These are phyloP conservation scores for Cutaneotrichosporon sp. DNA, from an alignment of 1,284 basidiomycete genomes.

Conservation along the genomic window DNA sequence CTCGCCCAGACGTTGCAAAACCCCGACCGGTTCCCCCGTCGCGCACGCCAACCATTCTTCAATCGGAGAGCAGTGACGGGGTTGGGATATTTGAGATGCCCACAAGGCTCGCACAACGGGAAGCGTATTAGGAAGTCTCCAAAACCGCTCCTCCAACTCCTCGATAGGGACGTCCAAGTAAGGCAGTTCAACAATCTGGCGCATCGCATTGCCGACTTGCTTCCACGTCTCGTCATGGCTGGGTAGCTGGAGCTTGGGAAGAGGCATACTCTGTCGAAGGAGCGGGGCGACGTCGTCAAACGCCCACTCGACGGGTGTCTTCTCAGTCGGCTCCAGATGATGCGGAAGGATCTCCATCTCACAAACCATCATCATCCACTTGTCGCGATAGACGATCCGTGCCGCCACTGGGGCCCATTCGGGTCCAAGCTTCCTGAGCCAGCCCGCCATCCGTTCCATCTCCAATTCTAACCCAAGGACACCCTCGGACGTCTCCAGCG, in stretches of 20 bases:
- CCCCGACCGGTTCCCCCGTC: constrained; percentile 3
- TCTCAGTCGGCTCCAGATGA: no score
- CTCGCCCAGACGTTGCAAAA: constrained; percentile 10
- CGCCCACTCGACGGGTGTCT: constrained; percentile 23
- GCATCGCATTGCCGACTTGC: not conserved
- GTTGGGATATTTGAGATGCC: no score
- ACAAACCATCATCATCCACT: no score
- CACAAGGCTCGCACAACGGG: constrained; percentile 18
- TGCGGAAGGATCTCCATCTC: no score
- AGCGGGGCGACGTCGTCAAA: constrained; percentile 58
- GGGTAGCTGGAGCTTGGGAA: constrained; percentile 58
- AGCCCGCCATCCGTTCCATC: no score
- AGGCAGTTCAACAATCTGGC: no score
- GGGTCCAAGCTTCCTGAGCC: not conserved
- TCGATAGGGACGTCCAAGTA: no score
- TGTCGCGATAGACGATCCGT: no score
- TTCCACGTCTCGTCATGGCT: constrained; percentile 55
- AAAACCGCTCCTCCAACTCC: constrained; percentile 6
- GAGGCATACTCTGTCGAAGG: constrained; percentile 67
- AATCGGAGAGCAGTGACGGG: no score
- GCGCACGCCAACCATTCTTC: constrained; percentile 17
- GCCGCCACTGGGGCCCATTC: no score
- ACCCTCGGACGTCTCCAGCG: constrained; percentile 65
- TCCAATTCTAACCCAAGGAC: no score
- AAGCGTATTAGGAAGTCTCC: constrained; percentile 6